These are phyloP conservation scores for Saccharomycopsis oosterbeekiorum DNA, from an alignment of 805 yeast genomes.

Conservation along the genomic window DNA sequence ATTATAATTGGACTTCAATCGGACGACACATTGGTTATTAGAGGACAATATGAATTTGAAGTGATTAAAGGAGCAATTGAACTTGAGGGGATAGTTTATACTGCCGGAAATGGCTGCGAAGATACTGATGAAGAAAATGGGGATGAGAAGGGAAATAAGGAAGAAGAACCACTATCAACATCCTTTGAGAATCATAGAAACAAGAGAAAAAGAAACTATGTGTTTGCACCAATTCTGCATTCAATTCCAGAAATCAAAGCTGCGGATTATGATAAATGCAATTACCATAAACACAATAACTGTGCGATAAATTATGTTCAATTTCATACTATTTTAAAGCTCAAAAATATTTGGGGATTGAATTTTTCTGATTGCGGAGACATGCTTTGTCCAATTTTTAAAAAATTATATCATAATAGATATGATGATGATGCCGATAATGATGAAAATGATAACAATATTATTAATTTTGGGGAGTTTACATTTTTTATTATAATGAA, in stretches of 20 bases:
- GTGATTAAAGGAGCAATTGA: conserved; percentile 35
- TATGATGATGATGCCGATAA: conserved; percentile 7
- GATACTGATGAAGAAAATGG: not conserved
- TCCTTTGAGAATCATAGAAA: conserved; percentile 19
- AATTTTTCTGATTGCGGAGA: conserved; percentile 20
- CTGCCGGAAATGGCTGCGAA: conserved; percentile 13
- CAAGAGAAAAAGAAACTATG: conserved; percentile 14
- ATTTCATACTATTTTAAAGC: not conserved
- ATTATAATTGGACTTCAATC: conserved; percentile 31
- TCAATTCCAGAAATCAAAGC: conserved; percentile 33
- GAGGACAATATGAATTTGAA: conserved; percentile 34
- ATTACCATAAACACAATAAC: conserved; percentile 20
- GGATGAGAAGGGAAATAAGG: not conserved
- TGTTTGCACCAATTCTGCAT: conserved; percentile 25
- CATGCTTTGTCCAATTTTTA: conserved; percentile 33
- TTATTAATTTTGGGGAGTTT: conserved; percentile 9
- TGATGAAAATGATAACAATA: not conserved
- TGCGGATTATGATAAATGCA: conserved; percentile 19
- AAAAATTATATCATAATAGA: conserved; percentile 27
- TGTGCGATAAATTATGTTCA: conserved; percentile 18
- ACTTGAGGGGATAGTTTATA: conserved; percentile 30
- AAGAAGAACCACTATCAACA: not conserved
- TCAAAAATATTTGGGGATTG: conserved; percentile 24
- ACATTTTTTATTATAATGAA: conserved; percentile 20
- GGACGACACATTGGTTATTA: conserved; percentile 31